Base-by-base conservation (phyloP, 202 grass and related monocot genomes). In the Cymbopogon flexuosus region DNA sequence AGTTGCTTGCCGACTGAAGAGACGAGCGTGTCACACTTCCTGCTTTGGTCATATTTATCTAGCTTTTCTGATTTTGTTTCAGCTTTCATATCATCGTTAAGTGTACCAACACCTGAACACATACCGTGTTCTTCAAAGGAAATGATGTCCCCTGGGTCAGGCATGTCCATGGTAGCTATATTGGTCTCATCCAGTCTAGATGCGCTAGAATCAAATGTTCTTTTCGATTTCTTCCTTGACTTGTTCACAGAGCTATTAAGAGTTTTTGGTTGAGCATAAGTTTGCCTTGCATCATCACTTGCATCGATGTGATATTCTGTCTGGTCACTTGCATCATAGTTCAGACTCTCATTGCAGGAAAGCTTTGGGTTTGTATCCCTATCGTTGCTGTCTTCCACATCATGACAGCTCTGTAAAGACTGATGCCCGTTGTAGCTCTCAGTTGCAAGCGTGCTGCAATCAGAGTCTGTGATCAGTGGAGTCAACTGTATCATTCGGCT, bases 201-300 rank as follows among this genome's bases (percentile, higher is more conserved):
- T 74, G 84, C 68, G 65, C 84, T 85, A 34, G 87, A 83, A 86
- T 90, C 83, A 43, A 83, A 90, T 84, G 85, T 90, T 33, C 68
- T 84, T 78, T 91, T 91, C 8, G 88, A 88, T 58, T 90, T 91
- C 85, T 95, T 98, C 52, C 66, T 81, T 75, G 60, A 14, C 69
- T 80, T 93, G 70, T 91, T 93, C 11, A 84, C 81, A 27, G 66
- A 87, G 78, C 68, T 91, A 84, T 86, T 83, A 62, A 73, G 16
- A 58, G 80, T 29, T n/a, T 30, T 89, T 83, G 61, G 54, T 85
- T 33, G 73, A 13, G 49, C 83, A 77, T 37, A 72, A 41, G 24
- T 36, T 52, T 79, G 51, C 4, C 3, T 41, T 21, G 73, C 56
- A 59, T 60, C 68, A 41, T 77, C 72, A 18, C 35, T 66, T 72